Conservation (phyloP, 2,329 filamentous ascomycete genomes). For the Hypoxylon sp. region DNA sequence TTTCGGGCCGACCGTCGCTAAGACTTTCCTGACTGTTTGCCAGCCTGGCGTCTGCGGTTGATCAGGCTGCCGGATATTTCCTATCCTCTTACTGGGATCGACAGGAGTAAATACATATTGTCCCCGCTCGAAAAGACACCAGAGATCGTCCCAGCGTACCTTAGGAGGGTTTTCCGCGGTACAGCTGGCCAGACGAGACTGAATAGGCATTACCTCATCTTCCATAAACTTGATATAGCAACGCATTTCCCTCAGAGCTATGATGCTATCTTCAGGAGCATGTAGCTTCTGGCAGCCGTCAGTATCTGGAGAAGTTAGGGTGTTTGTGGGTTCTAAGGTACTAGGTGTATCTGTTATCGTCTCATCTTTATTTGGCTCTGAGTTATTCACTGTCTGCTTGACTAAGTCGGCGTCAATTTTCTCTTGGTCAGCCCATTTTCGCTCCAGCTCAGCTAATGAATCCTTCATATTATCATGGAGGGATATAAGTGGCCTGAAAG, state of each 20-base stretch:
- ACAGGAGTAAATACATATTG: slow-evolving; percentile 58
- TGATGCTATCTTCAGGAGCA: slow-evolving; percentile 57
- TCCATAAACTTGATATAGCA: slow-evolving; percentile 63
- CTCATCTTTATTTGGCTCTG: slow-evolving; percentile 52
- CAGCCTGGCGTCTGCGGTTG: too few relatives aligned
- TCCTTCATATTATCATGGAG: slow-evolving; percentile 61
- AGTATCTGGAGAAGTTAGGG: slow-evolving; percentile 16
- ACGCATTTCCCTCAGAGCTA: slow-evolving; percentile 60
- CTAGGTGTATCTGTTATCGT: slow-evolving; percentile 31
- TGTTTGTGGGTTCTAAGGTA: slow-evolving; percentile 34
- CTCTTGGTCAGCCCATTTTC: slow-evolving; percentile 60
- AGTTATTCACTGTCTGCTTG: slow-evolving; percentile 47
- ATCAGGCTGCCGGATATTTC: too few relatives aligned
- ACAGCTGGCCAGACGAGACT: slow-evolving; percentile 50
- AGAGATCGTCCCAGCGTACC: slow-evolving; percentile 61
- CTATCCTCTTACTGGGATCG: too few relatives aligned
- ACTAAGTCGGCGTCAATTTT: slow-evolving; percentile 52
- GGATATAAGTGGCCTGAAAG: slow-evolving; percentile 60
- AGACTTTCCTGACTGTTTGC: too few relatives aligned
- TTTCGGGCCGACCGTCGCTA: too few relatives aligned
- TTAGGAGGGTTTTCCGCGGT: slow-evolving; percentile 44
- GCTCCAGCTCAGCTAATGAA: slow-evolving; percentile 57
- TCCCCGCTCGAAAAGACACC: slow-evolving; percentile 59
- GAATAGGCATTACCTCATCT: slow-evolving; percentile 59
- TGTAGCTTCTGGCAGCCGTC: slow-evolving; percentile 55